Base-by-base conservation (phyloP, 495 filamentous ascomycete species). In the Clavariopsis aquatica region DNA sequence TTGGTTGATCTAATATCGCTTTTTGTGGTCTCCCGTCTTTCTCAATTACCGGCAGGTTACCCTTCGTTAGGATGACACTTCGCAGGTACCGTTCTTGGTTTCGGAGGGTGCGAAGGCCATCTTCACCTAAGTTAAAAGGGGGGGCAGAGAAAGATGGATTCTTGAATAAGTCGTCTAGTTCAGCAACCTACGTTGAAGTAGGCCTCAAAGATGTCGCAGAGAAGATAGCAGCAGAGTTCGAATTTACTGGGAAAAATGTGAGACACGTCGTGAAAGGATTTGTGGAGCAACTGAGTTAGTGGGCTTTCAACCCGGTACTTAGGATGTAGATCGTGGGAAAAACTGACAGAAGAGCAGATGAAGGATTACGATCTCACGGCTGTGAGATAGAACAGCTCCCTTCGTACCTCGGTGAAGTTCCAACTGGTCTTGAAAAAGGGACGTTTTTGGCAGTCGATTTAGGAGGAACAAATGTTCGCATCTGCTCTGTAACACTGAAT, bases 381-480 rank as follows among this genome's bases (percentile, higher is more conserved):
- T 26, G 51, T 26, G 26, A 9, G 9, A 51, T 51, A 12, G 47
- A 51, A 8, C 51, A 53, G 19, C 9, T 53, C 23, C 51, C 51
- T 17, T 24, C 51, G 8, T 53, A 7, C 23, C 9, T 53, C 23
- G 29, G 22, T 8, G 51, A 53, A 27, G 22, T 53, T 53, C 12
- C 51, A 7, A 24, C 9, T 53, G 53, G 53, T 12, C 19, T n/a
- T 5, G 53, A 56, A 22, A 38, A 56, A 38, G 94, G 94, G 63
- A 96, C 89, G 26, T 98, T 85, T 74, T 81, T 98, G 43, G 94
- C 94, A 67, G 80, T 98, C 28, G 94, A 98, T 74, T 96, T 98
- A 91, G 94, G 94, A 56, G 94, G 94, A 66, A 98, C 94, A 73
- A 98, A 98, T 73, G 81, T 98, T 62, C 92, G 94, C 72, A 93